Evolutionary conservation across 352 stramenopile genomes (phyloP), one percentile per base, ranked within the genome.

Genomic region (Chrysophaeum taylorii): DNA sequence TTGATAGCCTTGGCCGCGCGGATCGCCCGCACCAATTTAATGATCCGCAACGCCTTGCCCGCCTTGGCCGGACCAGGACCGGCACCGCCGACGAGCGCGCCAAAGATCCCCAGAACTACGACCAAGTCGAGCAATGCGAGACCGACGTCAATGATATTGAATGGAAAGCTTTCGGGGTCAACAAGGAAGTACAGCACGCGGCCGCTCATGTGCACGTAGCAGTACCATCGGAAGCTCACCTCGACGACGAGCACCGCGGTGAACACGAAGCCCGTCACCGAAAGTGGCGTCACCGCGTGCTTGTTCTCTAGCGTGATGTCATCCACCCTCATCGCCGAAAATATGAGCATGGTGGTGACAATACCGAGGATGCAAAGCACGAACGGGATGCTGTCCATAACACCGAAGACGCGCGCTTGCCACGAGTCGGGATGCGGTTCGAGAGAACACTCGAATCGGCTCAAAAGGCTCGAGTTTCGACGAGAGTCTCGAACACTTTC

Each of bases 301-400:
- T 45, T 12, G 12, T 45, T 21, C 27, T 62, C 50, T 9, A 37
- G 38, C n/a, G 5, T 23, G 39, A 45, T 45, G 39, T 45, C 39
- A 12, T 45, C 39, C 12, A 45, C 39, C 12, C 21, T 21, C 39
- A 45, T 45, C 4, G 35, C 36, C 7, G 60, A 18, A 29, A 73
- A 60, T 31, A 62, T 33, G 53, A 78, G 33, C 9, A 69, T 48
- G 39, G 76, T 29, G 53, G 74, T 70, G 35, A 75, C 62, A 21
- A 77, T 31, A 18, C 15, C 62, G 36, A 73, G 54, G 27, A 73
- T 21, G 27, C 21, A 16, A 25, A 71, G 42, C 37, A 78, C 53
- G n/a, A 31, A n/a, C 23, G 39, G 35, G 16, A 71, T 66, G 31
- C 36, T 50, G 52, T 70, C 52, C 43, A 62, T 52, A 18, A 38